Evolutionary conservation across 352 stramenopile genomes (phyloP).

Genomic region (Globisporangium spiculum): DNA sequence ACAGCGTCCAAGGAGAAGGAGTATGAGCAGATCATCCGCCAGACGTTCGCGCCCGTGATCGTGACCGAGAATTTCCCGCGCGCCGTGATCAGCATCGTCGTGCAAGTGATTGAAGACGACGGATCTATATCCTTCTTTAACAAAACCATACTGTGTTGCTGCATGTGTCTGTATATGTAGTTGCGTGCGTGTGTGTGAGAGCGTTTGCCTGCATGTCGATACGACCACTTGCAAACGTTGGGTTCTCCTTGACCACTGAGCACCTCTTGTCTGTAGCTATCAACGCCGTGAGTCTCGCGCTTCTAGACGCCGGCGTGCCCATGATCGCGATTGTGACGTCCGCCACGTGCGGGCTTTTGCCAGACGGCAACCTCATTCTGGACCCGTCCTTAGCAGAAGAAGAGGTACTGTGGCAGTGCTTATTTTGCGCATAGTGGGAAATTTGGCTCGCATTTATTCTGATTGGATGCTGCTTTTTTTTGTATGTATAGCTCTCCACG

Average conservation of each 20-base stretch:
- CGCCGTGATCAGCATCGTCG: constrained; percentile 83
- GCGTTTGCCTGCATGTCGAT: background rate
- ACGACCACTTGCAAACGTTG: background rate
- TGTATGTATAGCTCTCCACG: constrained; percentile 42
- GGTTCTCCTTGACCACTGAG: constrained; percentile 38
- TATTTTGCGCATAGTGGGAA: background rate
- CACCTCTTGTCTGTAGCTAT: constrained; percentile 77
- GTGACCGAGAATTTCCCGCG: constrained; percentile 69
- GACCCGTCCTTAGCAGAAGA: constrained; percentile 69
- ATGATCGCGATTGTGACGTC: constrained; percentile 72
- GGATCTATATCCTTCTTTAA: constrained; percentile 55
- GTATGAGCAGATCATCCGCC: constrained; percentile 77
- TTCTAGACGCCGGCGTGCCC: constrained; percentile 79
- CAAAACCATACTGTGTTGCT: constrained; percentile 20
- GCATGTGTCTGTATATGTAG: constrained; percentile 17
- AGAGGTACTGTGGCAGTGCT: constrained; percentile 35
- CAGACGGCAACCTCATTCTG: constrained; percentile 62
- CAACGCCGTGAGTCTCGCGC: constrained; percentile 71
- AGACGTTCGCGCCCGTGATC: constrained; percentile 73
- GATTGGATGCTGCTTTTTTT: background rate
- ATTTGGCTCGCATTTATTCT: background rate
- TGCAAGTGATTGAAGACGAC: constrained; percentile 84
- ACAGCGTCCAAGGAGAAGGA: constrained; percentile 81
- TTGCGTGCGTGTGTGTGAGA: background rate
- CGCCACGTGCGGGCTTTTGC: constrained; percentile 61